Percentiles rank a stretch among this genome's conserved stretches.
These are phyloP conservation scores for Typha latifolia DNA, from an alignment of 176 grass and related monocot genomes.

Conservation along the genomic window DNA sequence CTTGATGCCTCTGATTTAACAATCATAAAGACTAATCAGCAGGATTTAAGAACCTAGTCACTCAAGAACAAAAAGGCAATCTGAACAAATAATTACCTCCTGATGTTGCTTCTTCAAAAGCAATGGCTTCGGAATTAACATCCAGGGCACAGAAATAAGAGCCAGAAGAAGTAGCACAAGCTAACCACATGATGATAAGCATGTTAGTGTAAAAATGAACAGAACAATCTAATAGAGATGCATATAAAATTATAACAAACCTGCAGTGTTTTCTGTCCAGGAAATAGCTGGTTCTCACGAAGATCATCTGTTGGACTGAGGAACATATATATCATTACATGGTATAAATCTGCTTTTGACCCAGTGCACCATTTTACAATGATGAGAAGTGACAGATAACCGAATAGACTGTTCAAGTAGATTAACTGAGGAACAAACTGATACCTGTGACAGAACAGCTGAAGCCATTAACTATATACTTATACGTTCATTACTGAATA, in stretches of 20 bases:
- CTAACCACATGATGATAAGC: slow-evolving; percentile 30
- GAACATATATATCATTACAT: slow-evolving; percentile 99
- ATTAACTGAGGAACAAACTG: slow-evolving; percentile 84
- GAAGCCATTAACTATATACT: not conserved
- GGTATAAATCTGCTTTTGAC: slow-evolving; percentile 77
- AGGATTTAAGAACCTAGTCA: slow-evolving; percentile 12
- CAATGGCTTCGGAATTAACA: slow-evolving; percentile 88
- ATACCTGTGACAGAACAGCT: slow-evolving; percentile 38
- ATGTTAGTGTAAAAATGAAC: not conserved
- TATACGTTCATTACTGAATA: too few species aligned
- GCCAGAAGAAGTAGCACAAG: slow-evolving; percentile 68
- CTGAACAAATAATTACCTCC: slow-evolving; percentile 30
- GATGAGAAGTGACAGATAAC: slow-evolving; percentile 83
- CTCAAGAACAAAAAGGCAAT: slow-evolving; percentile 10
- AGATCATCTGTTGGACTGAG: slow-evolving; percentile 76
- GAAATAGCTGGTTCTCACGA: slow-evolving; percentile 91
- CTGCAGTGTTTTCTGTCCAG: slow-evolving; percentile 75
- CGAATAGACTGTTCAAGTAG: slow-evolving; percentile 90
- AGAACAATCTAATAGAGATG: not conserved
- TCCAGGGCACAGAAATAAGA: slow-evolving; percentile 85
- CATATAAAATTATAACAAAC: slow-evolving; percentile 17
- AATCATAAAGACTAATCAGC: slow-evolving; percentile 23
- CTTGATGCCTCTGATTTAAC: slow-evolving; percentile 68
- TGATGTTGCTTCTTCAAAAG: slow-evolving; percentile 71
- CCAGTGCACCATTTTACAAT: slow-evolving; percentile 92